A percentile compares a stretch with the other conserved stretches of the same genome.
Evolutionary conservation across 2,329 filamentous ascomycete species (phyloP).

Genomic region (Penicillium sp.): DNA sequence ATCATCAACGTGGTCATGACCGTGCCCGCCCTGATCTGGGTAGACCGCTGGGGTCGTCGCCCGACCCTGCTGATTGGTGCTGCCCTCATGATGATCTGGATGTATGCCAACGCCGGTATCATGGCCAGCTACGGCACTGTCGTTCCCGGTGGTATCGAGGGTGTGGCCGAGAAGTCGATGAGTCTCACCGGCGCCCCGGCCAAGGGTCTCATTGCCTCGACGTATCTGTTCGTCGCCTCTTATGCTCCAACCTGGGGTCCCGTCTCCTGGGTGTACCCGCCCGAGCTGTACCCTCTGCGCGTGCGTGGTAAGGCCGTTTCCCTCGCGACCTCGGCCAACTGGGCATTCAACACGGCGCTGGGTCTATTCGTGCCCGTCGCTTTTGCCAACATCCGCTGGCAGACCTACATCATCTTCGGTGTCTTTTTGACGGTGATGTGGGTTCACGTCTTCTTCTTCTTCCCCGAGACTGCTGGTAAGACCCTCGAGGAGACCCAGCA

Average conservation of each 20-base stretch:
- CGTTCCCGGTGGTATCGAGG: conserved; percentile 38
- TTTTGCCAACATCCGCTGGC: conserved; percentile 54
- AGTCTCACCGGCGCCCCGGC: conserved; percentile 44
- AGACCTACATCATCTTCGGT: conserved; percentile 70
- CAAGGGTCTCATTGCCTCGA: conserved; percentile 61
- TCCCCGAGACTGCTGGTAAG: conserved; percentile 65
- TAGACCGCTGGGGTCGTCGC: conserved; percentile 71
- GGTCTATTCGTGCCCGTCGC: conserved; percentile 54
- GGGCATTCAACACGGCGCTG: conserved; percentile 54
- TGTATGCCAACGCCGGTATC: conserved; percentile 42
- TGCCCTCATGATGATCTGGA: conserved; percentile 53
- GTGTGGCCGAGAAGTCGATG: conserved; percentile 36
- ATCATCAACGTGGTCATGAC: conserved; percentile 79
- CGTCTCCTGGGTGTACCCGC: conserved; percentile 52
- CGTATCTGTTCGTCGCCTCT: conserved; percentile 57
- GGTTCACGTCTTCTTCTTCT: conserved; percentile 61
- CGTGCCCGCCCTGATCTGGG: conserved; percentile 65
- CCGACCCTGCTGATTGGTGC: conserved; percentile 60
- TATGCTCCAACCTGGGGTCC: conserved; percentile 60
- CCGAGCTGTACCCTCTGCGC: conserved; percentile 47
- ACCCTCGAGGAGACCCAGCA: conserved; percentile 60
- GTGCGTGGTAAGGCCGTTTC: conserved; percentile 57
- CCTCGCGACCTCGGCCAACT: conserved; percentile 54
- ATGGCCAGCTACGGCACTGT: conserved; percentile 34
- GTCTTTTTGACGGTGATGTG: conserved; percentile 65